Percentiles rank a stretch among this genome's conserved stretches.
phyloP scores from a whole-genome alignment of 2,329 filamentous ascomycete species.

The Neurospora sp. region DNA sequence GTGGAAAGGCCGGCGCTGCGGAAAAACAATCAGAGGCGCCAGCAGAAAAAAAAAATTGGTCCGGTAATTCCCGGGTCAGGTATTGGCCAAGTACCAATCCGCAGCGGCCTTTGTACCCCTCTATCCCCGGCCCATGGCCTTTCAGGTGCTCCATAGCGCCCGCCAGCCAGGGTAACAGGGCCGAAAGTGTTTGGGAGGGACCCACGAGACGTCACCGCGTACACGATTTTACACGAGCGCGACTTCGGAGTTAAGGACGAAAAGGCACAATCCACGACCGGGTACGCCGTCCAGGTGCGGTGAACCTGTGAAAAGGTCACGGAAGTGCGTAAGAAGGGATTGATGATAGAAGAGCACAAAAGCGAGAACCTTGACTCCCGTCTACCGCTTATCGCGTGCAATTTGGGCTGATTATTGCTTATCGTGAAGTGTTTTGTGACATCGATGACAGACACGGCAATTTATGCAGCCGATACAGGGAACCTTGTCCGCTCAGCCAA shows the following conservation, averaged over 20 bases:
- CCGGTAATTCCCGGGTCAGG: slow-evolving; percentile 18
- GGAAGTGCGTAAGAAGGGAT: neutral
- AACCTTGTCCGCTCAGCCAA: neutral
- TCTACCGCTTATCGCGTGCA: neutral
- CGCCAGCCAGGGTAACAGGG: neutral
- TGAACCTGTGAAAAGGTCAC: neutral
- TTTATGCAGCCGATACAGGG: neutral
- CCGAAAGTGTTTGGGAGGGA: neutral
- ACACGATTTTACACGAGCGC: neutral
- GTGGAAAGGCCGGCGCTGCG: slow-evolving; percentile 6
- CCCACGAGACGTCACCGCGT: neutral
- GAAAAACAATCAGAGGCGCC: slow-evolving; percentile 4
- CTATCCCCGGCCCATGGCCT: neutral
- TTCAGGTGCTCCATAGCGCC: neutral
- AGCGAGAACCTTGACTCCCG: neutral
- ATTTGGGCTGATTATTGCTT: neutral
- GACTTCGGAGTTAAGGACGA: neutral
- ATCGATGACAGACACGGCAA: neutral
- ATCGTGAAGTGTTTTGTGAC: neutral
- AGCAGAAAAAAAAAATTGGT: slow-evolving; percentile 15
- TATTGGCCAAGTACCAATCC: slow-evolving; percentile 2
- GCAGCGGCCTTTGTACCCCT: neutral
- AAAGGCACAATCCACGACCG: neutral
- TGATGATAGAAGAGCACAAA: neutral
- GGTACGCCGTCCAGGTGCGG: neutral